Conservation (phyloP, 805 yeast species). For the Saturnispora gosingensis region DNA sequence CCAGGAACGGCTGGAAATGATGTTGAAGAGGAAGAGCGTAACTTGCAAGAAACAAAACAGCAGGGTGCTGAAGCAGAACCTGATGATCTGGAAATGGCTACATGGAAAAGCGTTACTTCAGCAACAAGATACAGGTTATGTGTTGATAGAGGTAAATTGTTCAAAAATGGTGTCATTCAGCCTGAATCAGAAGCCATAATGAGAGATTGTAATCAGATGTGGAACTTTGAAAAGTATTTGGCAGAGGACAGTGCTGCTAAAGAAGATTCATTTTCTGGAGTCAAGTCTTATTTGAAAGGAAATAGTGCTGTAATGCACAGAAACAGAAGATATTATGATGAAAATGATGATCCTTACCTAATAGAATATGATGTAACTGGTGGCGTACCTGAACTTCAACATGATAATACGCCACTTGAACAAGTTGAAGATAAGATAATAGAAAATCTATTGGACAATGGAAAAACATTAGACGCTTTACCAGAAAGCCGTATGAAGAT, state of each 20-base stretch:
- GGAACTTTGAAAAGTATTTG: slow-evolving; percentile 41
- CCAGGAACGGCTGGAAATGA: background rate
- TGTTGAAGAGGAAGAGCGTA: slow-evolving; percentile 21
- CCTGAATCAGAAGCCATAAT: slow-evolving; percentile 60
- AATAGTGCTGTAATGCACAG: slow-evolving; percentile 25
- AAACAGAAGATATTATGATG: slow-evolving; percentile 33
- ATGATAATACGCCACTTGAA: slow-evolving; percentile 41
- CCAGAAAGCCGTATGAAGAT: slow-evolving; percentile 35
- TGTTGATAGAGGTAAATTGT: slow-evolving; percentile 54
- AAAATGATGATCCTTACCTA: slow-evolving; percentile 53
- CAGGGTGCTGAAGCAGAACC: slow-evolving; percentile 17
- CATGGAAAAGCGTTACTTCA: slow-evolving; percentile 81
- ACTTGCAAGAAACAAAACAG: slow-evolving; percentile 1
- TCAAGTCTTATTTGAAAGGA: background rate
- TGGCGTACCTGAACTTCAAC: slow-evolving; percentile 60
- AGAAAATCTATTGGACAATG: slow-evolving; percentile 27
- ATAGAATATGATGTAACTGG: slow-evolving; percentile 81
- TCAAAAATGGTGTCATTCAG: slow-evolving; percentile 50
- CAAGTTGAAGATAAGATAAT: slow-evolving; percentile 36
- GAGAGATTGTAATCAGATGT: slow-evolving; percentile 61
- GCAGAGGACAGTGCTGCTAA: slow-evolving; percentile 22
- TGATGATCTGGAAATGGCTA: slow-evolving; percentile 61
- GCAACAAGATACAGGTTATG: slow-evolving; percentile 71
- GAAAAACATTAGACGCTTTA: slow-evolving; percentile 27
- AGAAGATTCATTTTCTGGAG: background rate